phyloP scores from a whole-genome alignment of 768 basidiomycete genomes.

The Calocera cornea region DNA sequence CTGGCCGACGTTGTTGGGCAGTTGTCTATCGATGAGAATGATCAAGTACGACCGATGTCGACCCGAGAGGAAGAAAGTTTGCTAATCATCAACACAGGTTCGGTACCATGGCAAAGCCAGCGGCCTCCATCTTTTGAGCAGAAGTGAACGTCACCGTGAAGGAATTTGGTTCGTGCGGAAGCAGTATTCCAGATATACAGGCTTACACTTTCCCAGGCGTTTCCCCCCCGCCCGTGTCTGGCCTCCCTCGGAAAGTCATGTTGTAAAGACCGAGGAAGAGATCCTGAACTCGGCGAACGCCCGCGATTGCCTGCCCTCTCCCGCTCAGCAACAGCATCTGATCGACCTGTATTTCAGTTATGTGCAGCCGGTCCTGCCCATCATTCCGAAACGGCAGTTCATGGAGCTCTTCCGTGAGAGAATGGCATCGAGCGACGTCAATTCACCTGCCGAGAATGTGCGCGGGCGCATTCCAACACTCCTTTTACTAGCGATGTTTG shows the following conservation, averaged over 20 bases:
- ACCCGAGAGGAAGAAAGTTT: background rate
- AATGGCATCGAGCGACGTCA: constrained; percentile 4
- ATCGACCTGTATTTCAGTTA: constrained; percentile 67
- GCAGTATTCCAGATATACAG: background rate
- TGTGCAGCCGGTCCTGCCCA: constrained; percentile 66
- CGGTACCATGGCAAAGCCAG: constrained; percentile 78
- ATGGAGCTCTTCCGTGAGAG: constrained; percentile 36
- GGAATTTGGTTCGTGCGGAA: constrained; percentile 8
- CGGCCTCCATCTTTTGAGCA: constrained; percentile 52
- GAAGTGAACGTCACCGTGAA: constrained; percentile 1
- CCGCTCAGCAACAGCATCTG: constrained; percentile 48
- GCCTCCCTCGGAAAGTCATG: constrained; percentile 43
- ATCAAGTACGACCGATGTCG: constrained; percentile 28
- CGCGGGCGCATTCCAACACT: constrained; percentile 37
- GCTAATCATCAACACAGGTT: constrained; percentile 24
- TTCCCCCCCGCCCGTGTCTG: constrained; percentile 84
- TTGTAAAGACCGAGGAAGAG: constrained; percentile 16
- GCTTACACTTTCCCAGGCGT: constrained; percentile 22
- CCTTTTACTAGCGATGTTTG: constrained; percentile 70
- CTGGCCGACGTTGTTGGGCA: constrained; percentile 67
- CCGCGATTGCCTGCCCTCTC: constrained; percentile 39
- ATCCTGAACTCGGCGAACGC: constrained; percentile 21
- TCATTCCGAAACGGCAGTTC: constrained; percentile 60
- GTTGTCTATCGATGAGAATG: constrained; percentile 74
- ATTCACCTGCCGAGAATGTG: background rate